Percentiles rank a stretch among this genome's conserved stretches.
phyloP scores from a whole-genome alignment of 768 basidiomycete genomes.

The Pulveroboletus ravenelii region DNA sequence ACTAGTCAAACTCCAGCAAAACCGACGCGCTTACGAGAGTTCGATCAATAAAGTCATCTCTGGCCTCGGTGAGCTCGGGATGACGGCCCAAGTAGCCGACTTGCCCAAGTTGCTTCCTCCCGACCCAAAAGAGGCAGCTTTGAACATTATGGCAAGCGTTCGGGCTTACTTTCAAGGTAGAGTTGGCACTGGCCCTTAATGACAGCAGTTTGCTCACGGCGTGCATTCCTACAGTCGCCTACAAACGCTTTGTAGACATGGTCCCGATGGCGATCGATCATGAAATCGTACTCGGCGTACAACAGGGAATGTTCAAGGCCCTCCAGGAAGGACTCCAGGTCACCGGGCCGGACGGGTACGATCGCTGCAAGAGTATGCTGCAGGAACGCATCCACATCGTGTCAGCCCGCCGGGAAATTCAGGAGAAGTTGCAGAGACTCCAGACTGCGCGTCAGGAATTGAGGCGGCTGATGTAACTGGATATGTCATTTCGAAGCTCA shows the following conservation, averaged over 20 bases:
- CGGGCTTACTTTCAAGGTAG: slow-evolving; percentile 76
- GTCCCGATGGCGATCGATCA: slow-evolving; percentile 41
- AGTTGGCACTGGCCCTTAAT: not conserved
- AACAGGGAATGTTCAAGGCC: slow-evolving; percentile 40
- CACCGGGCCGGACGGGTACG: slow-evolving; percentile 41
- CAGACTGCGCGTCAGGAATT: slow-evolving; percentile 41
- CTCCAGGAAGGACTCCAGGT: slow-evolving; percentile 50
- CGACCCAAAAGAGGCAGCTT: slow-evolving; percentile 50
- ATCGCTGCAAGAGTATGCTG: slow-evolving; percentile 47
- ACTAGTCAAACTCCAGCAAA: slow-evolving; percentile 1
- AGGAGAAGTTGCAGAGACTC: slow-evolving; percentile 49
- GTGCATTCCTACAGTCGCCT: slow-evolving; percentile 35
- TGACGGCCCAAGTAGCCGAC: slow-evolving; percentile 38
- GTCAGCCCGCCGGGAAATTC: slow-evolving; percentile 42
- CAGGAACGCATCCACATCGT: slow-evolving; percentile 46
- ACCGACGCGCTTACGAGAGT: not conserved
- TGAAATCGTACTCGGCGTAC: slow-evolving; percentile 41
- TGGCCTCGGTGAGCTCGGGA: slow-evolving; percentile 14
- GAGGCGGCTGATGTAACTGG: slow-evolving; percentile 9
- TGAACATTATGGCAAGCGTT: slow-evolving; percentile 67
- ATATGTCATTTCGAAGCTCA: not conserved
- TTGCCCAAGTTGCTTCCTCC: slow-evolving; percentile 46
- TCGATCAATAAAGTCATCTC: slow-evolving; percentile 29
- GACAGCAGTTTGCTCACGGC: not conserved
- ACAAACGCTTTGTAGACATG: slow-evolving; percentile 43